phyloP scores from a whole-genome alignment of 441 rosid genomes.

The Erysimum pusillum region DNA sequence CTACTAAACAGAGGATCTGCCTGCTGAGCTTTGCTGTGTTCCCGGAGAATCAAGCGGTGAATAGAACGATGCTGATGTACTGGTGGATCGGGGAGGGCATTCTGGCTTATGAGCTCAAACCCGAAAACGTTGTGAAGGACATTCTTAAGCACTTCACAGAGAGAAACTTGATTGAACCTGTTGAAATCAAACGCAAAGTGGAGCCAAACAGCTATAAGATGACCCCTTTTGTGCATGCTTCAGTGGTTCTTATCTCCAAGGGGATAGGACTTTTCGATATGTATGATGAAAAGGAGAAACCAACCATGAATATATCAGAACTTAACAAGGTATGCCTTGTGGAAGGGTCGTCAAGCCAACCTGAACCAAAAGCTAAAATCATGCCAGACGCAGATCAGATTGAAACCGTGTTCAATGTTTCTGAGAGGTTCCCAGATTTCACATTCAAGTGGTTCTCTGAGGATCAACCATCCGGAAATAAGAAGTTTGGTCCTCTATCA shows the following conservation, averaged over 20 bases:
- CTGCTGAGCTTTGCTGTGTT: constrained; percentile 54
- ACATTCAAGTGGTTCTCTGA: constrained; percentile 49
- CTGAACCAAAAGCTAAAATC: constrained; percentile 13
- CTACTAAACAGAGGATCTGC: constrained; percentile 7
- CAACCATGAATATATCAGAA: constrained; percentile 1
- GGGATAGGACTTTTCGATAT: constrained; percentile 3
- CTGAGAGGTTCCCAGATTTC: constrained; percentile 19
- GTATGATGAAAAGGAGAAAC: constrained; percentile 32
- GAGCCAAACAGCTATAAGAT: constrained; percentile 46
- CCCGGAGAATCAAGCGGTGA: constrained; percentile 56
- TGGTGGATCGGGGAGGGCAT: constrained; percentile 67
- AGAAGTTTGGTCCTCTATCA: constrained; percentile 40
- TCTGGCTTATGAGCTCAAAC: not conserved
- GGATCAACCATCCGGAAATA: constrained; percentile 16
- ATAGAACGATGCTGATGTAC: constrained; percentile 54
- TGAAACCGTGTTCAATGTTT: constrained; percentile 52
- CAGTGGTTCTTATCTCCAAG: constrained; percentile 47
- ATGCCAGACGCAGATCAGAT: not conserved
- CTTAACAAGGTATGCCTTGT: constrained; percentile 49
- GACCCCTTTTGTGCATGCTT: constrained; percentile 49
- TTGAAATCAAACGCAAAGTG: constrained; percentile 30
- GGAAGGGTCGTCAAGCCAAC: constrained; percentile 38
- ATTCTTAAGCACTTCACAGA: constrained; percentile 33
- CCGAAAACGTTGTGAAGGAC: constrained; percentile 19
- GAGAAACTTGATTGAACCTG: constrained; percentile 48